Percentiles rank a stretch among this genome's conserved stretches.
phyloP scores from a whole-genome alignment of 768 basidiomycete species.

The Mycena epipterygia region DNA sequence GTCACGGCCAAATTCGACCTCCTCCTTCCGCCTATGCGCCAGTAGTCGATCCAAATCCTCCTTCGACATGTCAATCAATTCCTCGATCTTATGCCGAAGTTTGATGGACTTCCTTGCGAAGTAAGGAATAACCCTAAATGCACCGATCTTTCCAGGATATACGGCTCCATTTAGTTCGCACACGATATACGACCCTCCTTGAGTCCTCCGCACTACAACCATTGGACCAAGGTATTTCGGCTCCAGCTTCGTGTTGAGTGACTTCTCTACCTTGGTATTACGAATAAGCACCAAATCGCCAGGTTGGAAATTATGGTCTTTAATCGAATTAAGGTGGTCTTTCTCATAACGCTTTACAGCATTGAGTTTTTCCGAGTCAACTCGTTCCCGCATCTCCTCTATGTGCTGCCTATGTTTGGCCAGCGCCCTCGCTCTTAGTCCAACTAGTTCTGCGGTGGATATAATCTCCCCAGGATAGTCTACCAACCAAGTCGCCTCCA shows the following conservation, averaged over 20 bases:
- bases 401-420: slow-evolving; percentile 35
- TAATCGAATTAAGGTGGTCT: slow-evolving; percentile 31
- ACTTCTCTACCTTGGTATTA: slow-evolving; percentile 49
- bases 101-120: neutral
- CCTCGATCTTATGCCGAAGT: neutral
- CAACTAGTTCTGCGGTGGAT: slow-evolving; percentile 39
- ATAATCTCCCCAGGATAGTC: slow-evolving; percentile 32
- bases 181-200: slow-evolving; percentile 1
- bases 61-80: neutral
- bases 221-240: slow-evolving; percentile 49
- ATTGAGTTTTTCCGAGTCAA: neutral
- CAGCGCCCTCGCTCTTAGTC: slow-evolving; percentile 37
- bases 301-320: slow-evolving; percentile 43
- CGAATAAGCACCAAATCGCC: slow-evolving; percentile 46
- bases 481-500: slow-evolving; percentile 45
- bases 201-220: slow-evolving; percentile 39
- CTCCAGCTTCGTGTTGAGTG: slow-evolving; percentile 45
- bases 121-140: neutral
- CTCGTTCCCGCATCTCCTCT: neutral
- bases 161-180: neutral
- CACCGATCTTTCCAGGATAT: neutral
- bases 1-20: neutral
- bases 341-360: slow-evolving; percentile 3
- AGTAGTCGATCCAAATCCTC: neutral
- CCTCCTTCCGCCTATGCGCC: neutral